Evolutionary conservation across 2,329 filamentous ascomycete species (phyloP), one percentile per base, ranked within the genome.

Genomic region (Trichoderma gracile): DNA sequence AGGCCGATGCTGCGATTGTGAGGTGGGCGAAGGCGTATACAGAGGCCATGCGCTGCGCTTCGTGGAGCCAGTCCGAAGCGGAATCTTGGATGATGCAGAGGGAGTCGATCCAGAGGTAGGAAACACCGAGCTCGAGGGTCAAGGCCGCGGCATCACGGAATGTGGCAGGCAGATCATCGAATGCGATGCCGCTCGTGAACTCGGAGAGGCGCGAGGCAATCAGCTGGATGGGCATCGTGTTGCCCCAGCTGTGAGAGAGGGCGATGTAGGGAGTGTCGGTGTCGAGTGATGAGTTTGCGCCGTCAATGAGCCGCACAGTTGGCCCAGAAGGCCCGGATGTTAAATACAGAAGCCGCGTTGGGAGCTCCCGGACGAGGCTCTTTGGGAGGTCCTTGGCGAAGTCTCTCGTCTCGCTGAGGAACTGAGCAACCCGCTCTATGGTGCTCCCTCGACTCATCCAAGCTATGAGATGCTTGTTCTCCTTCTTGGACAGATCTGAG

Each of bases 1-100:
- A 59, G 17, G 56, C 56, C 17, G 56, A 59, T 8, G 56, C 56
- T 4, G 56, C 56, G 15, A 59, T 59, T 21, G 56, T 59, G 56
- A 59, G 56, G 7, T 59, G 56, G 8, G 45, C 49, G 21, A 59
- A 59, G 9, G 56, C 33, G 19, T 59, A 59, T 27, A 59, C 56
- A 10, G 56, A 59, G 27, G 56, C 56, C 56, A 59, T 59, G 7
- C 45, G 56, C 30, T 59, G 56, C 25, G 56, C 56, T 42, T 59
- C 56, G 7, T 59, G 56, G 30, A 59, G 56, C 56, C 56, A 59
- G 56, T 59, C 56, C 9, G 56, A 42, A 8, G 45, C 21, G 17
- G 56, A 59, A 27, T 59, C 56, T 19, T 59, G 56, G 17, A 59
- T 27, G 25, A 27, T 27, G 25, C 25, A 27, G 25, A 27, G 25